A percentile compares a stretch with the other conserved stretches of the same genome.
These are phyloP conservation scores for Yamadazyma buinensis DNA, from an alignment of 1,139 yeast species.

Conservation along the genomic window DNA sequence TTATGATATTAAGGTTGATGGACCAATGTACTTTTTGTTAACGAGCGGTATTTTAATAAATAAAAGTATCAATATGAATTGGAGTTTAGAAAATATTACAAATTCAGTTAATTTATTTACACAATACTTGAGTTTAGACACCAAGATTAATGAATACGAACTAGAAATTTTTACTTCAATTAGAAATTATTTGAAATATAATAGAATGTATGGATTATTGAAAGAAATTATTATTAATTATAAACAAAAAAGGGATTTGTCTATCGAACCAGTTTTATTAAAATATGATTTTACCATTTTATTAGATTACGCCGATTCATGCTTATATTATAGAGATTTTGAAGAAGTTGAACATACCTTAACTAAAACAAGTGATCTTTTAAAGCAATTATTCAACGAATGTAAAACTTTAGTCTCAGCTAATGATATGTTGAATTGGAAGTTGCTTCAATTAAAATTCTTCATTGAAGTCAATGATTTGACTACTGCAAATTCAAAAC, in stretches of 20 bases:
- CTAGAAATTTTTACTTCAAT: conserved; percentile 25
- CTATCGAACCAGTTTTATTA: not conserved
- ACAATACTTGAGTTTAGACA: conserved; percentile 9
- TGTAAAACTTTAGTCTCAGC: conserved; percentile 3
- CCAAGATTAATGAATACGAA: conserved; percentile 18
- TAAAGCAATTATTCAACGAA: conserved; percentile 2
- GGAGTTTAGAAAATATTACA: conserved; percentile 17
- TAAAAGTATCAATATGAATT: conserved; percentile 17
- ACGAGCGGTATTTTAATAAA: conserved; percentile 20
- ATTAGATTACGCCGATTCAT: conserved; percentile 12
- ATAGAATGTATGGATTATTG: conserved; percentile 28
- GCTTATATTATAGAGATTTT: conserved; percentile 2
- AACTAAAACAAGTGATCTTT: conserved; percentile 4
- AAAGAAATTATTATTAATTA: conserved; percentile 17
- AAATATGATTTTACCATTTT: not conserved
- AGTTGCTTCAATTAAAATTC: conserved; percentile 29
- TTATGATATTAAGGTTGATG: not conserved
- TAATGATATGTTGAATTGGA: conserved; percentile 21
- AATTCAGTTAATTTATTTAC: conserved; percentile 12
- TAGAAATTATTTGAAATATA: conserved; percentile 32
- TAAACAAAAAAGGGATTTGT: conserved; percentile 4
- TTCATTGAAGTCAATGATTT: conserved; percentile 15
- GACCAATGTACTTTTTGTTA: conserved; percentile 10
- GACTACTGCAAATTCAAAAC: conserved; percentile 19
- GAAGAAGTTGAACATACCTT: conserved; percentile 11